These are phyloP conservation scores for Penicillium sp. DNA, from an alignment of 2,329 filamentous ascomycete species.

Conservation along the genomic window DNA sequence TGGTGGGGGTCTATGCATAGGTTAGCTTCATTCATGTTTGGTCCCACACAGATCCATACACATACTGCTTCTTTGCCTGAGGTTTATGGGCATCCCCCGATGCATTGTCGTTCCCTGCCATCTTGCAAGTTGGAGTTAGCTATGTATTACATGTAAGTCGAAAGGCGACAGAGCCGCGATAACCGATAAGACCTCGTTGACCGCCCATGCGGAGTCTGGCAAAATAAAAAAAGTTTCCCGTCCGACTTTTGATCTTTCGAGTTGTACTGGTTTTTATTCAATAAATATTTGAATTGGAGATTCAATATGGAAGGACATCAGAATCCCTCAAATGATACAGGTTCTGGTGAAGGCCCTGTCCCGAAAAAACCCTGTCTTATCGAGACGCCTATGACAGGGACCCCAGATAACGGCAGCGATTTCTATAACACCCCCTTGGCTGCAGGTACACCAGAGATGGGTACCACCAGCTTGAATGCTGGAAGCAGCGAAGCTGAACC, in stretches of 20 bases:
- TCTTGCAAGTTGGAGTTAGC: slow-evolving; percentile 16
- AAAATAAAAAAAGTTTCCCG: slow-evolving; percentile 26
- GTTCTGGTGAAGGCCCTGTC: slow-evolving; percentile 21
- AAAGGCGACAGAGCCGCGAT: slow-evolving; percentile 15
- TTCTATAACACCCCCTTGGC: slow-evolving; percentile 42
- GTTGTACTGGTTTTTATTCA: background rate
- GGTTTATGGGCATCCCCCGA: slow-evolving; percentile 17
- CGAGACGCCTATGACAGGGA: slow-evolving; percentile 30
- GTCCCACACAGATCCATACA: background rate
- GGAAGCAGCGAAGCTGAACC: slow-evolving; percentile 12
- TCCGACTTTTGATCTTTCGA: slow-evolving; percentile 6
- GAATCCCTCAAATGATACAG: slow-evolving; percentile 11
- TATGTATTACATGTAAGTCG: background rate
- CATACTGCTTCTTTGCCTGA: slow-evolving; percentile 29
- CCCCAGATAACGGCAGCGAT: slow-evolving; percentile 41
- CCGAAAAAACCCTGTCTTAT: slow-evolving; percentile 27
- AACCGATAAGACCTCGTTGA: slow-evolving; percentile 30
- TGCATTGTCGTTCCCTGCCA: slow-evolving; percentile 14
- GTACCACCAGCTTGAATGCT: slow-evolving; percentile 2
- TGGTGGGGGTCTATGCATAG: slow-evolving; percentile 28
- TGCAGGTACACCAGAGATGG: slow-evolving; percentile 28
- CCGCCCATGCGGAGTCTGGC: slow-evolving; percentile 25
- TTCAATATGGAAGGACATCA: slow-evolving; percentile 28
- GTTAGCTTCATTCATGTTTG: slow-evolving; percentile 18
- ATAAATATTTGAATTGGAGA: background rate